These are phyloP conservation scores for Voacanga thouarsii DNA, from an alignment of 257 asterid genomes.

Conservation along the genomic window DNA sequence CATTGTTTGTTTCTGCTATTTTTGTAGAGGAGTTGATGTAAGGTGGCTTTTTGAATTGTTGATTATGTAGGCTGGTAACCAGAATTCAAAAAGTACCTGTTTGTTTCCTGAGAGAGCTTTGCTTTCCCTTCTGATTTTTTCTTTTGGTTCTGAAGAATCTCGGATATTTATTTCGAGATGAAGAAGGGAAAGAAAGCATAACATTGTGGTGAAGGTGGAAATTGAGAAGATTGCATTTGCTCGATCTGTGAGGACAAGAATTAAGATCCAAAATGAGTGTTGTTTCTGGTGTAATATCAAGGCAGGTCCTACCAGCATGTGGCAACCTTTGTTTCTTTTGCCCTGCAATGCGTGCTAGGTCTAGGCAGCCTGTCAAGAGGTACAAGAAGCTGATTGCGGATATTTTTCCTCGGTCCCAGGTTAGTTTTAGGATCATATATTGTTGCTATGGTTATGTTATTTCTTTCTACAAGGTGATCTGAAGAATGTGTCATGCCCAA, in stretches of 20 bases:
- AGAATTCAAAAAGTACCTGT: constrained; percentile 34
- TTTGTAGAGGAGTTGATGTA: constrained; percentile 35
- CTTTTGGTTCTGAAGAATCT: constrained; percentile 21
- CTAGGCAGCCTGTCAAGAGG: constrained; percentile 98
- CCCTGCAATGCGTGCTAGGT: constrained; percentile 88
- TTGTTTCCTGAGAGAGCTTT: constrained; percentile 38
- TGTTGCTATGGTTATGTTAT: background rate
- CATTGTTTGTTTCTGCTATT: constrained; percentile 14
- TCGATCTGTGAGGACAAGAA: constrained; percentile 1
- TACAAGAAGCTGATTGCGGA: constrained; percentile 95
- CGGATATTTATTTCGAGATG: constrained; percentile 26
- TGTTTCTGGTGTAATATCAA: constrained; percentile 83
- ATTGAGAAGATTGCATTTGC: constrained; percentile 4
- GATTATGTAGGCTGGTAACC: constrained; percentile 57
- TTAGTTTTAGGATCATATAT: constrained; percentile 34
- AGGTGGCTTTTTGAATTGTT: constrained; percentile 19
- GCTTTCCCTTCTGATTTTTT: constrained; percentile 64
- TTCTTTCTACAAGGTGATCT: constrained; percentile 6
- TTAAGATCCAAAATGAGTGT: constrained; percentile 45
- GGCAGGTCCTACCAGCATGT: constrained; percentile 96
- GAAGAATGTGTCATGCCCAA: background rate
- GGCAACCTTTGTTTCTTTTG: constrained; percentile 92
- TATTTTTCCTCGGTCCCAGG: constrained; percentile 82
- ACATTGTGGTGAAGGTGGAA: constrained; percentile 23
- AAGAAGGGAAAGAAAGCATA: constrained; percentile 68